Evolutionary conservation across 148 eudicot genomes (phyloP), one percentile per base, ranked within the genome.

Genomic region (Camellia granthamiana): DNA sequence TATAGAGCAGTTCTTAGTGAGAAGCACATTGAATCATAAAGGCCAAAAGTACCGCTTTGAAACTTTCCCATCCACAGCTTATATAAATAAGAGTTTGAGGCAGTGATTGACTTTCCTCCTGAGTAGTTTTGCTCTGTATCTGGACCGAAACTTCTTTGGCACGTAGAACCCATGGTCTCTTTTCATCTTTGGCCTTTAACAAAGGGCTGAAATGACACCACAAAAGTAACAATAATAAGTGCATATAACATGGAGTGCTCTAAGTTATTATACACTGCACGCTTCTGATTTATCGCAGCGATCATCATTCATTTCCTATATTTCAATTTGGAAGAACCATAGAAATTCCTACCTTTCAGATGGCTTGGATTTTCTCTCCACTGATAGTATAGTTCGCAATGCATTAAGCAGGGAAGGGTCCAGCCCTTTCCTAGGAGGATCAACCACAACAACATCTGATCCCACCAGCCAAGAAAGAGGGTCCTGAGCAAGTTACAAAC

Each of bases 351-450:
- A 93, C 99, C 94, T 88, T 80, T 84, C 83, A 77, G 84, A 61
- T 69, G 72, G 69, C 83, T 81, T 80, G 46, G 74, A 71, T 83
- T 88, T 93, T 64, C 89, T 85, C 84, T 91, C 89, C 66, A 81
- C 72, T 61, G 86, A 86, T 77, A 88, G 77, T 74, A 94, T 81
- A 67, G 84, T 81, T 77, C 77, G 86, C 74, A 96, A 83, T 62
- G 90, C 90, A 82, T 80, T 42, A 74, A 94, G 84, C 77, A 96
- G 74, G 30, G 93, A 89, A 30, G 87, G 92, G 72, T 96, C 97
- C 76, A 96, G 87, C 83, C 99, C 99, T 81, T 96, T 96, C 88
- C 99, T 87, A 21, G 99, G 98, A 83, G 99, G 99, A 83, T 96
- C 99, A 83, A 96, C 99, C 75, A 96, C 92, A 79, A 96, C 88